Base-by-base conservation (phyloP, 1,284 basidiomycete genomes). In the Xerocomus nothofagi region DNA sequence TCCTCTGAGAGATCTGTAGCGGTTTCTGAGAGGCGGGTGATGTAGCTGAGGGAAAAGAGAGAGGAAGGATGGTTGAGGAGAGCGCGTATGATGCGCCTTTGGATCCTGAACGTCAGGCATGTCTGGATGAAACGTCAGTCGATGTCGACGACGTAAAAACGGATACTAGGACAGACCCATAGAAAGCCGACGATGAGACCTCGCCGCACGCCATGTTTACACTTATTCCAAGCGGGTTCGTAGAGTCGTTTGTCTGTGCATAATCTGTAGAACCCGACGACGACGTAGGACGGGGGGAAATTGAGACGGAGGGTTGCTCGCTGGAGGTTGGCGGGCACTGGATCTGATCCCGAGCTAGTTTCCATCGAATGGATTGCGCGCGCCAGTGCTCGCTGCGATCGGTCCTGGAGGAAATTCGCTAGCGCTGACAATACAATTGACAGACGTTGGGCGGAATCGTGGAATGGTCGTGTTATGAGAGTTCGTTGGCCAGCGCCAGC, bases 231-330 rank as follows among this genome's bases (percentile, higher is more conserved):
- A 11, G 84, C 80, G 7, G 88, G 86, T 17, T 73, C 68, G 53
- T 78, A 80, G n/a, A 92, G 70, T 9, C 67, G 66, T 41, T 75
- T 70, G 64, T 91, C 89, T 0, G 81, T 87, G 58, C 81, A 75
- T 0, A 92, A 71, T 37, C 88, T 70, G 64, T 91, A 90, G 20
- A 80, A 77, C 2, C 89, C 89, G 0, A 92, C 87, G 2, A 88
- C 63, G 30, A 83, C 80, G 60, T 91, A 92, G 3, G 81, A 82
- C 0, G 88, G 86, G 0, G 88, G 79, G 58, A 89, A 86, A 26
- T 78, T 71, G 39, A 92, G 74, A 34, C 89, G 78, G 15, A 77
- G 63, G 0, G 73, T 73, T 0, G 84, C 80, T 15, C 78, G 69
- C 29, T 71, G 69, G 20, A 86, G 75, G 30, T 69, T 58, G 6